These are phyloP conservation scores for Geotrichum bryndzae DNA, from an alignment of 1,139 yeast species.

Conservation along the genomic window DNA sequence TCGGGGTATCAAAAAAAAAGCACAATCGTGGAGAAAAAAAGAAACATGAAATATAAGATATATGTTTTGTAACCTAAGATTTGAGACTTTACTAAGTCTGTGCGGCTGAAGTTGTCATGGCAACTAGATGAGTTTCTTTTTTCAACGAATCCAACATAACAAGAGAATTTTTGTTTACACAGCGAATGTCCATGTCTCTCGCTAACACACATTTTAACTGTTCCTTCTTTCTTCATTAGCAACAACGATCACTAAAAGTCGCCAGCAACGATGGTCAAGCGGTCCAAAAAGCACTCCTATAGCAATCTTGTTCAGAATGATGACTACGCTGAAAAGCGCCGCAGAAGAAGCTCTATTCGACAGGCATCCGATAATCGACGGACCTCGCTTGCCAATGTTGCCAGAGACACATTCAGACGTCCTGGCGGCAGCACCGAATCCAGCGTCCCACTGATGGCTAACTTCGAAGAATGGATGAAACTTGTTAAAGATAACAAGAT, in stretches of 20 bases:
- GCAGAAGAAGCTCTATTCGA: conserved; percentile 22
- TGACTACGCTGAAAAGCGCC: conserved; percentile 30
- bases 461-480: conserved; percentile 87
- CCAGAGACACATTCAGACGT: conserved; percentile 3
- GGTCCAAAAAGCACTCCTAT: background rate
- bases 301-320: conserved; percentile 21
- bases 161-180: background rate
- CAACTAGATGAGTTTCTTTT: background rate
- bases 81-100: too few species aligned
- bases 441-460: conserved; percentile 46
- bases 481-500: conserved; percentile 75
- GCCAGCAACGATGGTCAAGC: background rate
- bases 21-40: background rate
- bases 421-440: conserved; percentile 5
- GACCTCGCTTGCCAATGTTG: conserved; percentile 1
- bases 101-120: background rate
- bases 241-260: background rate
- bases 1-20: background rate
- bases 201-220: background rate
- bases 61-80: too few species aligned
- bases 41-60: background rate
- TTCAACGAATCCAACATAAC: background rate
- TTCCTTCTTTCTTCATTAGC: background rate
- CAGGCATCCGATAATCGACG: conserved; percentile 8
- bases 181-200: background rate